Evolutionary conservation across 768 basidiomycete genomes (phyloP).

Genomic region (Leccinum subgranulosum): DNA sequence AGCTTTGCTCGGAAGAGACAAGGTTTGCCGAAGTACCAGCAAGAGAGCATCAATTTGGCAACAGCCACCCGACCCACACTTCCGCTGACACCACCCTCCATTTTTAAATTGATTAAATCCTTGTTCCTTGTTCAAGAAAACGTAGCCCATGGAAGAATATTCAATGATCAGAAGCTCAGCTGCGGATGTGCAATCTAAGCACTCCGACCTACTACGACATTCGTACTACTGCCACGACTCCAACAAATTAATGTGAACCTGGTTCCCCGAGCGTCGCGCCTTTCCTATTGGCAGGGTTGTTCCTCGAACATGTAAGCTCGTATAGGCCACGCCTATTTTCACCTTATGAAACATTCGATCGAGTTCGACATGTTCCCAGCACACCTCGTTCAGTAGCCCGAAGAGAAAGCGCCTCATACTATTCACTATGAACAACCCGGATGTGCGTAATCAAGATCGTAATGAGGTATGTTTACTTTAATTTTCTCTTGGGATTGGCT

Average conservation of each 20-base stretch:
- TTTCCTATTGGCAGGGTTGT: background rate
- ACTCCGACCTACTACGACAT: background rate
- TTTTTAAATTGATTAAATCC: too few species aligned
- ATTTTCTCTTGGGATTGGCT: background rate
- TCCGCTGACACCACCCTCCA: too few species aligned
- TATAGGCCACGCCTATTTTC: background rate
- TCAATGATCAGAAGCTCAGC: too few species aligned
- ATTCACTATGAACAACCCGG: background rate
- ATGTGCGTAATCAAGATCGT: background rate
- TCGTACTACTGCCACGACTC: background rate
- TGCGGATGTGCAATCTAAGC: too few species aligned
- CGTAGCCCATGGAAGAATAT: too few species aligned
- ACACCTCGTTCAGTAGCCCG: background rate
- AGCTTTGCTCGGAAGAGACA: too few species aligned
- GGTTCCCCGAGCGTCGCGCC: too few species aligned
- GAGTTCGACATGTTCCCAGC: background rate
- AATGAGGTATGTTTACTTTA: background rate
- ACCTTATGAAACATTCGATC: conserved; percentile 5
- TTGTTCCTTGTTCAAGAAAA: too few species aligned
- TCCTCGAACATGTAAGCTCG: background rate
- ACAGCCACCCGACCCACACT: too few species aligned
- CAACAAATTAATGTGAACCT: background rate
- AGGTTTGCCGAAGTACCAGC: too few species aligned
- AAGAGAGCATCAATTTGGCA: too few species aligned
- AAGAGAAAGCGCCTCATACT: background rate